Base-by-base conservation (phyloP, 805 yeast genomes). In the Metschnikowia orientalis region DNA sequence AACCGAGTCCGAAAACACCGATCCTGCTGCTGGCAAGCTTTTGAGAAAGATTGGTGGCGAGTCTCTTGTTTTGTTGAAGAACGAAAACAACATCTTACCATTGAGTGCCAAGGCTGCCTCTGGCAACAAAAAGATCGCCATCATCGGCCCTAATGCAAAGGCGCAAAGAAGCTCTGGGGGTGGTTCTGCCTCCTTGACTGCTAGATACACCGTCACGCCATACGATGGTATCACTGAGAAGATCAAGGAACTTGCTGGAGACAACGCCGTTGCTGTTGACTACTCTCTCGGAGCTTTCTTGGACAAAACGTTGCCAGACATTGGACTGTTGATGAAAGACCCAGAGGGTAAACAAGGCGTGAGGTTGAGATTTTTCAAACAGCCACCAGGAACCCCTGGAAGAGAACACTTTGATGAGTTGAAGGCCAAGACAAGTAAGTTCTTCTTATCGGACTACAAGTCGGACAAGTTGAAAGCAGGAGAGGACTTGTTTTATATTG, bases 81-180 rank as follows among this genome's bases (percentile, higher is more conserved):
- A 78, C 50, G 76, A 75, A 12, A 44, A 52, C 24, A 40, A 45
- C 15, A 39, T 70, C 6, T 54, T 75, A 40, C 84, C 84, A 3
- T 59, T 78, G 19, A 21, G 23, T 13, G 30, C 44, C 8, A 12
- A 19, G 3, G 21, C 24, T 18, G 26, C 32, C 28, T 31, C 42
- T 20, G 67, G 63, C 35, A 38, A 48, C 26, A 63, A 63, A 34
- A 57, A 47, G 15, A 60, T 68, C 25, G 73, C 75, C 2, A 69
- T 78, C 19, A 71, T 78, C 45, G 85, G 84, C 3, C 81, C 81
- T 21, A 75, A 73, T 41, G 81, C 74, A 13, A 71, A 62, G 41
- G 56, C 54, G 21, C 60, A 73, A 13, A 61, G 68, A 23, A 67
- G 61, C 41, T 69, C 75, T 8, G 82, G 84, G 35, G 83, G 83